Base-by-base conservation (phyloP, 202 grass and related monocot species). In the Panicum virgatum region DNA sequence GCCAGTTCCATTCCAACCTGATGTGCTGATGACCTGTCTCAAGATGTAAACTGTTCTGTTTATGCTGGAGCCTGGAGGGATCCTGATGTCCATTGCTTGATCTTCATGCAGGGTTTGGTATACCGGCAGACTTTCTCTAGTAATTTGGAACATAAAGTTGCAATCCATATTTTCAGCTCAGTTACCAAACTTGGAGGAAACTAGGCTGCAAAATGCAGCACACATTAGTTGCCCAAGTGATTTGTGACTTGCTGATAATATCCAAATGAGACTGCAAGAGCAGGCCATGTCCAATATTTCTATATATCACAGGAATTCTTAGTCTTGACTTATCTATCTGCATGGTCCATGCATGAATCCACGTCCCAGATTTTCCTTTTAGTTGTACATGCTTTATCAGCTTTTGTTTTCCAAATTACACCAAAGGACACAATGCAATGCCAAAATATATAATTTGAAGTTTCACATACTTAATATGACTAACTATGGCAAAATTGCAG, bases 401-500 rank as follows among this genome's bases (percentile, higher is more conserved):
- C 27, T 9, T 46, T 62, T 39, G 12, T 34, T 72, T 82, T 37
- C 4, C 45, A 74, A 73, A 64, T 29, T 42, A 64, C 16, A 83
- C 51, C 25, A 83, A 54, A 63, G 43, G 43, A 47, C 34, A 64
- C 56, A 78, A 0, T 59, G 48, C 47, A 42, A 54, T 67, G 43
- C 29, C 47, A 73, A 59, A 34, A 58, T 79, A 45, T 72, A 62
- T 79, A 79, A 9, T 66, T 27, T 40, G 8, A 66, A 79, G 46
- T 12, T 77, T 72, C 27, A 47, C 1, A 16, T 46, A 73, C 80
- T 51, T 50, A 78, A n/a, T 75, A 62, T 22, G 34, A 25, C 13
- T 81, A 85, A 36, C 72, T 78, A 16, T 45, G 42, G 36, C 72
- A 89, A 81, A 85, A 82, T 53, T 80, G 75, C 30, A 68, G 32